phyloP scores from a whole-genome alignment of 768 basidiomycete genomes.

The Xerocomellus dryophilus region DNA sequence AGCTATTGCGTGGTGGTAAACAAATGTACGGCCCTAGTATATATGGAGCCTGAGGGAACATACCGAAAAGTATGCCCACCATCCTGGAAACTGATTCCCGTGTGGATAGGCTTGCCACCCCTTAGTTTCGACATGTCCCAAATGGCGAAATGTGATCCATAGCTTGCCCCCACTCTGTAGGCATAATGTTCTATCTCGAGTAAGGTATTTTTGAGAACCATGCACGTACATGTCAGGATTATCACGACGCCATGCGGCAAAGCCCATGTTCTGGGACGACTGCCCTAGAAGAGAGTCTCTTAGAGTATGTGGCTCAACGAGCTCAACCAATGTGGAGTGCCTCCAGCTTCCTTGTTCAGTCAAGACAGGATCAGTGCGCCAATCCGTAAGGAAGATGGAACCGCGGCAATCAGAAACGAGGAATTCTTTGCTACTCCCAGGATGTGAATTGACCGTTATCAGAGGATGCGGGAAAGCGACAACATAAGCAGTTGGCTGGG shows the following conservation, averaged over 20 bases:
- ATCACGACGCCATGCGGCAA: constrained; percentile 68
- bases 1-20: constrained; percentile 42
- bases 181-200: neutral
- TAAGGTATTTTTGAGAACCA: neutral
- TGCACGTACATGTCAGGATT: constrained; percentile 66
- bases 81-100: constrained; percentile 61
- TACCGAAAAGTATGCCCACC: constrained; percentile 70
- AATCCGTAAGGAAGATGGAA: constrained; percentile 75
- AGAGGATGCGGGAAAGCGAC: constrained; percentile 74
- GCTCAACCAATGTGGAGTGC: constrained; percentile 64
- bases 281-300: constrained; percentile 49
- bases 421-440: constrained; percentile 72
- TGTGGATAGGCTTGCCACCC: constrained; percentile 70
- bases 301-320: constrained; percentile 66
- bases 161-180: constrained; percentile 69
- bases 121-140: constrained; percentile 74
- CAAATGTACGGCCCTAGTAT: neutral
- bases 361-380: constrained; percentile 67
- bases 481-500: constrained; percentile 76
- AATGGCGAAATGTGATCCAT: constrained; percentile 65
- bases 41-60: constrained; percentile 5
- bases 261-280: constrained; percentile 49
- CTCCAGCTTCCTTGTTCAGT: constrained; percentile 54
- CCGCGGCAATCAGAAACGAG: constrained; percentile 74
- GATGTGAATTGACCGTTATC: constrained; percentile 64